phyloP scores from a whole-genome alignment of 257 asterid genomes.

The Ehretia macrophylla region DNA sequence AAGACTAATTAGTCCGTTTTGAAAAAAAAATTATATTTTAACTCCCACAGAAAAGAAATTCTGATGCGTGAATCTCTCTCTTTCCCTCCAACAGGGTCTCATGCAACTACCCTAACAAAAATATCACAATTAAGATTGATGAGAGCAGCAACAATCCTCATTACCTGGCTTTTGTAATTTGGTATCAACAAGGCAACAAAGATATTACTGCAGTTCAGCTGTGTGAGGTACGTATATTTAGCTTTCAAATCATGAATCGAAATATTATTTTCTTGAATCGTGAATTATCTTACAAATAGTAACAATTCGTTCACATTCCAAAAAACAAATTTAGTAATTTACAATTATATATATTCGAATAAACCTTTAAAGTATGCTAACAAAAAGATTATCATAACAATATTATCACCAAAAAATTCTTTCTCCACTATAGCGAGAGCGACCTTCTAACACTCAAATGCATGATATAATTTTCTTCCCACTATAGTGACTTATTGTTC shows the following conservation, averaged over 20 bases:
- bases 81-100: slow-evolving; percentile 52
- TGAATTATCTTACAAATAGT: background rate
- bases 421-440: too few species aligned
- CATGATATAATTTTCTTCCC: background rate
- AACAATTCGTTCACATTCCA: too few species aligned
- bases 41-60: too few species aligned
- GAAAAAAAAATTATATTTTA: too few species aligned
- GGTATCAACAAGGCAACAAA: slow-evolving; percentile 70
- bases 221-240: slow-evolving; percentile 57
- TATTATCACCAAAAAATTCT: too few species aligned
- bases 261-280: background rate
- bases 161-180: slow-evolving; percentile 69
- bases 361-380: too few species aligned
- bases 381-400: too few species aligned
- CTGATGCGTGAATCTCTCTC: slow-evolving; percentile 1
- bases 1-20: too few species aligned
- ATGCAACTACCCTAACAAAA: slow-evolving; percentile 69
- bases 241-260: background rate
- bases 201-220: slow-evolving; percentile 81
- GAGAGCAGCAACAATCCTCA: slow-evolving; percentile 69
- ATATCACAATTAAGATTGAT: slow-evolving; percentile 61
- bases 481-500: too few species aligned
- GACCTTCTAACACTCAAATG: too few species aligned
- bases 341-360: too few species aligned
- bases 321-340: background rate